Conservation (phyloP, 2,329 filamentous ascomycete genomes). For the Aureobasidium lini region DNA sequence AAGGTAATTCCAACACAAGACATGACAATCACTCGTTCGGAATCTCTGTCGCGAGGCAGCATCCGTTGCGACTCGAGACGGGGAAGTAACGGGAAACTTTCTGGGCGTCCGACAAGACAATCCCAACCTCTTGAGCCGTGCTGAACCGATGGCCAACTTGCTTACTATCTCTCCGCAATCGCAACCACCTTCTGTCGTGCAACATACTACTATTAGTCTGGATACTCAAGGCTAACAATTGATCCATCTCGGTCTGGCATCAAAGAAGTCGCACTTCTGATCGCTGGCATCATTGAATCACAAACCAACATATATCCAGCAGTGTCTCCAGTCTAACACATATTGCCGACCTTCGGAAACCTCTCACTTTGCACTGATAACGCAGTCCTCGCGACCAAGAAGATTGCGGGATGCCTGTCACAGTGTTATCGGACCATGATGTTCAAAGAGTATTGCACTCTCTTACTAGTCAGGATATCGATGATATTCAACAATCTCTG, state of each 20-base stretch:
- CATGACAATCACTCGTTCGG: not conserved
- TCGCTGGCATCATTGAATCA: too few species aligned
- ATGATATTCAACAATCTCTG: conserved; percentile 50
- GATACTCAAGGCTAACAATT: too few species aligned
- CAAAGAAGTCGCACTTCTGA: too few species aligned
- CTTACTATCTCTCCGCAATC: not conserved
- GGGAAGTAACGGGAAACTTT: not conserved
- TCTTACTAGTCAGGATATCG: conserved; percentile 49
- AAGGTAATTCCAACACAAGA: not conserved
- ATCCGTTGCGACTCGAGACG: not conserved
- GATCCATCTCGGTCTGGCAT: too few species aligned
- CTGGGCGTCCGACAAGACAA: not conserved
- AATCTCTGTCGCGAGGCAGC: not conserved
- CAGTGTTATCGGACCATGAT: conserved; percentile 50
- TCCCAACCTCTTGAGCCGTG: conserved; percentile 4
- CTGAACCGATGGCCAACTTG: not conserved
- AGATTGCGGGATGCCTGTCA: conserved; percentile 47
- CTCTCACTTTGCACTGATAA: too few species aligned
- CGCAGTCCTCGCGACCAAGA: too few species aligned
- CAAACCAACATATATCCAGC: too few species aligned
- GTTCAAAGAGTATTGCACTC: conserved; percentile 49
- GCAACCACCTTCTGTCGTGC: not conserved
- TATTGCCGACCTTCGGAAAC: too few species aligned
- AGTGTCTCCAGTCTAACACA: too few species aligned
- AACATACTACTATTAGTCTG: not conserved